A percentile compares a stretch with the other conserved stretches of the same genome.
These are phyloP conservation scores for Camellia sinensis DNA, from an alignment of 148 eudicot genomes.

Conservation along the genomic window DNA sequence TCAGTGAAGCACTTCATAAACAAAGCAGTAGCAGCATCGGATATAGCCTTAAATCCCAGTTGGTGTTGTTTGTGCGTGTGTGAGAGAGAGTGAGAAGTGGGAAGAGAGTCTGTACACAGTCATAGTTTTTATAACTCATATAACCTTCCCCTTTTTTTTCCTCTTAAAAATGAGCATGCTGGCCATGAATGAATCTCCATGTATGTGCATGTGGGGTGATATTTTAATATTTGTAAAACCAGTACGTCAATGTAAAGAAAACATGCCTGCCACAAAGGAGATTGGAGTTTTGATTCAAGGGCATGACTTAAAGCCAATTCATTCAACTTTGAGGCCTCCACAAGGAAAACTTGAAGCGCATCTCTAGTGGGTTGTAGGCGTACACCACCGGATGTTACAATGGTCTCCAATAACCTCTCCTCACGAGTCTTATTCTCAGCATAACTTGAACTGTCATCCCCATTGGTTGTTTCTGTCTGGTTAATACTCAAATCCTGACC, in stretches of 20 bases:
- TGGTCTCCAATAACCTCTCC: constrained; percentile 85
- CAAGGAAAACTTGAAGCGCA: constrained; percentile 77
- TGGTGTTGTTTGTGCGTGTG: neutral
- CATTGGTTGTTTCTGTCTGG: constrained; percentile 47
- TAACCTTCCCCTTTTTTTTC: neutral
- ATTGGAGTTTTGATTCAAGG: constrained; percentile 71
- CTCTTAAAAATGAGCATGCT: neutral
- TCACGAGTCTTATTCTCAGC: constrained; percentile 67
- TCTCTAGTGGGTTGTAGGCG: constrained; percentile 95
- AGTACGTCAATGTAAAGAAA: constrained; percentile 9
- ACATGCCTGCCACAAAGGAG: constrained; percentile 89
- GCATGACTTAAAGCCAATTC: constrained; percentile 73
- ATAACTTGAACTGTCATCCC: constrained; percentile 42
- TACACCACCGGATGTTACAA: constrained; percentile 94
- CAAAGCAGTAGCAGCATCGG: neutral
- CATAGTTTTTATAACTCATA: neutral
- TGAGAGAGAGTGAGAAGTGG: neutral
- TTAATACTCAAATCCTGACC: constrained; percentile 48
- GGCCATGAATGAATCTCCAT: neutral
- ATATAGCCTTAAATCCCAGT: neutral
- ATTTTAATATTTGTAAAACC: constrained; percentile 8
- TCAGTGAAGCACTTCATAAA: neutral
- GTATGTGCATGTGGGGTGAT: neutral
- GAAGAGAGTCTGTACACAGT: neutral
- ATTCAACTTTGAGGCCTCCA: constrained; percentile 82